Base-by-base conservation (phyloP, 306 rosid genomes). In the Lupinus albus region DNA sequence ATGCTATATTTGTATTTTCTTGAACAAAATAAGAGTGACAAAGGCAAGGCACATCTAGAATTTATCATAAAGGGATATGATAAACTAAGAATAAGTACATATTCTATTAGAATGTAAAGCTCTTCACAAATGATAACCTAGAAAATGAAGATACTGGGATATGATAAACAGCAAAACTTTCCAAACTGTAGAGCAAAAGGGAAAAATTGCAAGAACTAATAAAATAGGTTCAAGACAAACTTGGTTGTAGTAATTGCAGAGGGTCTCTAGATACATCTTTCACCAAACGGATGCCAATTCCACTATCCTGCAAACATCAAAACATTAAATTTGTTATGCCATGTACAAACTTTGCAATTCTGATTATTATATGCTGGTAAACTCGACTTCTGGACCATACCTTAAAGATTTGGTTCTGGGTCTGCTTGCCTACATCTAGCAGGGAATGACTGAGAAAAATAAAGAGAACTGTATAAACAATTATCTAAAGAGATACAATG, bases 201-300 rank as follows among this genome's bases (percentile, higher is more conserved):
- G 8, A 11, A 25, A 44, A 77, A 21, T 25, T 46, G 68, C 9
- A 56, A 74, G 68, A 67, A 21, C 47, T 16, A 53, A 10, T 54
- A 49, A 41, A 71, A 69, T 16, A 63, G 20, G 75, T 71, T 64
- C 63, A 53, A 72, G 73, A 69, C 58, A 65, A 67, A 85, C 88
- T 25, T 80, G 75, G 73, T 73, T 75, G 62, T 70, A 32, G 7
- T 78, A 71, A 44, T 61, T 39, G 77, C 64, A 6, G 53, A 36
- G 78, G 56, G 42, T 33, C 75, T 49, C 12, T 50, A 12, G 36
- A 49, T 56, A 41, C 54, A 39, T 63, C 39, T 45, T 59, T 45
- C 42, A 42, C 74, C 8, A 62, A 30, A 67, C 47, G 47, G 64
- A 80, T 66, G 67, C 51, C 38, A 33, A 33, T 46, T 75, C 39